Evolutionary conservation across 176 grass and related monocot genomes (phyloP).

Genomic region (Ananas comosus): DNA sequence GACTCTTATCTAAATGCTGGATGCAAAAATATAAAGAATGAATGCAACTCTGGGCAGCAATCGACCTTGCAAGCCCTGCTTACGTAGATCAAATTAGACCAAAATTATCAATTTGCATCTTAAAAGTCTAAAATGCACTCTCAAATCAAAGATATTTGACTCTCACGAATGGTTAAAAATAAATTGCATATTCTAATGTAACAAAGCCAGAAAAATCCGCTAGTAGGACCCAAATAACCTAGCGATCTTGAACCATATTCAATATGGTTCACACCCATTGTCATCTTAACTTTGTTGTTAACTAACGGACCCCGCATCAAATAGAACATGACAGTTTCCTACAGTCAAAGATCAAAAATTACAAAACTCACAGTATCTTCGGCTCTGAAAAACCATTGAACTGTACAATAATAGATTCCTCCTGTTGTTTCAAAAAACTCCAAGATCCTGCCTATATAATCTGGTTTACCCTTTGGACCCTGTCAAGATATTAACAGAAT

Average conservation of each 20-base stretch:
- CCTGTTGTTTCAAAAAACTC: slow-evolving; percentile 79
- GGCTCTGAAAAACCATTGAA: slow-evolving; percentile 92
- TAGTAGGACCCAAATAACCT: neutral
- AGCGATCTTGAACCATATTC: neutral
- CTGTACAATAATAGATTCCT: slow-evolving; percentile 48
- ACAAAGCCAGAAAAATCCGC: neutral
- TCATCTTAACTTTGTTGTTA: neutral
- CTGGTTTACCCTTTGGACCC: slow-evolving; percentile 54
- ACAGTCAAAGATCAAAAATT: neutral
- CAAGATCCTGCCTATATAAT: slow-evolving; percentile 77
- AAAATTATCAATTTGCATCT: neutral
- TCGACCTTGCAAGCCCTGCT: neutral
- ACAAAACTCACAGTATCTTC: slow-evolving; percentile 74
- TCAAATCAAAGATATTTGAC: no score
- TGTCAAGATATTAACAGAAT: slow-evolving; percentile 23
- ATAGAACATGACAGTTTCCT: neutral
- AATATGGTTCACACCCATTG: neutral
- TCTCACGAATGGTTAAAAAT: no score
- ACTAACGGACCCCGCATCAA: neutral
- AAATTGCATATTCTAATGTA: no score
- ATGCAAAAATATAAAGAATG: neutral
- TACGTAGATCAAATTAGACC: neutral
- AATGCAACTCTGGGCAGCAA: neutral
- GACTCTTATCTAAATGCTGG: neutral
- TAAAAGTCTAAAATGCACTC: no score